Conservation (phyloP, 345 rosid species). For the Aethionema arabicum region DNA sequence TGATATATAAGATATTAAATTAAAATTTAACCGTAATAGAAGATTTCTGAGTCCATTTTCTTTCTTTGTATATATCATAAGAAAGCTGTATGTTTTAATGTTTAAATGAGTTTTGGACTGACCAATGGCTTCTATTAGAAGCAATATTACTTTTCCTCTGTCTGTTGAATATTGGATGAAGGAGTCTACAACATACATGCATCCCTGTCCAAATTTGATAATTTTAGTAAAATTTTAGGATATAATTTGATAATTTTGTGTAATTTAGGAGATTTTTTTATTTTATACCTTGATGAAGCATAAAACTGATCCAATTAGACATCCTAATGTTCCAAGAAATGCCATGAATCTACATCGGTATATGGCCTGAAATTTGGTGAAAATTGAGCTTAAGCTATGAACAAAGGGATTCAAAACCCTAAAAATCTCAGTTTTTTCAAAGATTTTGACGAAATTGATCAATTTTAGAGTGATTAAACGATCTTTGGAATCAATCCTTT, state of each 20-base stretch:
- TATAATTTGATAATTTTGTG: background rate
- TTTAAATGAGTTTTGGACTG: constrained; percentile 18
- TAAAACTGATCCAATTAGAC: constrained; percentile 66
- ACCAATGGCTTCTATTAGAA: constrained; percentile 92
- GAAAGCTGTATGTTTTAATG: no score
- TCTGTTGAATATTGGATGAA: constrained; percentile 50
- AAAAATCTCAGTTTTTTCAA: background rate
- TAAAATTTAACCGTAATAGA: no score
- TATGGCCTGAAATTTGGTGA: constrained; percentile 42
- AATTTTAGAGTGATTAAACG: background rate
- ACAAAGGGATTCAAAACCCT: background rate
- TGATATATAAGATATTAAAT: no score
- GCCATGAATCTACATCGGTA: constrained; percentile 76
- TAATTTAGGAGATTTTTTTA: background rate
- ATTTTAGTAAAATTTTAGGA: background rate
- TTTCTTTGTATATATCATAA: no score
- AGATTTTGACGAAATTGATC: background rate
- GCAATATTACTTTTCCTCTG: constrained; percentile 62
- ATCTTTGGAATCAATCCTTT: background rate
- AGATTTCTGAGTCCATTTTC: no score
- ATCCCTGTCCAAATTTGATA: constrained; percentile 59
- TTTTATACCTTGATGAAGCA: constrained; percentile 71
- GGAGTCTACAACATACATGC: constrained; percentile 57
- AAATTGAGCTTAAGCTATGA: background rate
- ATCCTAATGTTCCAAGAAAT: constrained; percentile 70